Conservation (phyloP, 495 filamentous ascomycete genomes). For the Polyplosphaeria fusca region DNA sequence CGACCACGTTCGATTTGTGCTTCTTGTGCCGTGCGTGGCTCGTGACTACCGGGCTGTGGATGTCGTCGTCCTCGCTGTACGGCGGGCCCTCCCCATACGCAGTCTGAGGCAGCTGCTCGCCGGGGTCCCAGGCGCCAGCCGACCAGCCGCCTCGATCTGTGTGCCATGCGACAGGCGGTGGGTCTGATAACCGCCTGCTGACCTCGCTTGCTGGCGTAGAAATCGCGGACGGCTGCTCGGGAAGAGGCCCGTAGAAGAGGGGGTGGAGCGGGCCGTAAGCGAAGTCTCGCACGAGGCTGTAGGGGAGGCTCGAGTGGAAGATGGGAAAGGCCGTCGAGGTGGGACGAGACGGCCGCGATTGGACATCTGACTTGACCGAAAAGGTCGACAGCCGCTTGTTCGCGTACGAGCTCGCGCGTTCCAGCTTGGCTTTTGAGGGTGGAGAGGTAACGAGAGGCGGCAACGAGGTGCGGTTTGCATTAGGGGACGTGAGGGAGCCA, state of each 20-base stretch:
- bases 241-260: conserved; percentile 87
- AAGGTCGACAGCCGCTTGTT: conserved; percentile 53
- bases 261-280: conserved; percentile 81
- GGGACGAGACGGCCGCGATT: conserved; percentile 61
- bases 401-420: conserved; percentile 50
- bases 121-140: conserved; percentile 47
- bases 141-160: conserved; percentile 52
- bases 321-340: conserved; percentile 72
- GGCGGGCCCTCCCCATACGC: conserved; percentile 89
- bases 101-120: conserved; percentile 72
- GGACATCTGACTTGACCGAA: conserved; percentile 56
- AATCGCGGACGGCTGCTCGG: conserved; percentile 68
- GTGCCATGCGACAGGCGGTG: conserved; percentile 61
- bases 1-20: conserved; percentile 67
- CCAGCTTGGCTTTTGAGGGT: conserved; percentile 55
- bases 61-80: conserved; percentile 95
- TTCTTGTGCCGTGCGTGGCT: conserved; percentile 71
- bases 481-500: conserved; percentile 44
- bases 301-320: conserved; percentile 85
- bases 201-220: conserved; percentile 83
- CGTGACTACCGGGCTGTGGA: conserved; percentile 81
- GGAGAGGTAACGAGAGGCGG: conserved; percentile 63
- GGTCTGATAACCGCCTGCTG: conserved; percentile 74
- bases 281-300: conserved; percentile 90
- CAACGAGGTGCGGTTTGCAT: conserved; percentile 56